Evolutionary conservation across 129 eudicot species (phyloP), one percentile per base, ranked within the genome.

Genomic region (Flaveria ramosissima): DNA sequence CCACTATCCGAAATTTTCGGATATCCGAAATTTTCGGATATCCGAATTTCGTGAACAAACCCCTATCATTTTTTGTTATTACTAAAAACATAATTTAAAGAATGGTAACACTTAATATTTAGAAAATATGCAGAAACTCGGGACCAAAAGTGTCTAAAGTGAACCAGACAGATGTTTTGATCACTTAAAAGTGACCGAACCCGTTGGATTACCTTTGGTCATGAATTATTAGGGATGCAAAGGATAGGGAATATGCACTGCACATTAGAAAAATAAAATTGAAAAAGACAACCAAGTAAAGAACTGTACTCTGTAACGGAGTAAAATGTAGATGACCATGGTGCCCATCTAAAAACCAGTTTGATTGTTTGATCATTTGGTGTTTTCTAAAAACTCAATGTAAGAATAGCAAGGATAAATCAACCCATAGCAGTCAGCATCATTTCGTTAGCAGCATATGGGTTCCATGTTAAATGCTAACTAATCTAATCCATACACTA

Each of bases 371-470:
- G 9, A 71, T 71, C 59, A 79, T 63, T 51, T 62, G 63, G 46
- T 51, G 72, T 63, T 64, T 51, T 41, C 68, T 63, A 63, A 64
- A 42, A 53, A 55, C 79, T 73, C 63, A 47, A 74, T 64, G 62
- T 50, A 74, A 80, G 75, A 74, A 73, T 66, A 80, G 57, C 36
- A 55, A n/a, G 26, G 69, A 73, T 73, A 73, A 80, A 73, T 80
- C 51, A 66, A 74, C 79, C 68, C n/a, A 32, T 69, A 9, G 73
- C 50, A 65, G 69, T 36, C 74, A 32, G 57, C 63, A 59, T 70
- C 76, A 47, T 59, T 47, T 70, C 50, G 50, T 30, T 21, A 59
- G 45, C 79, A 65, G 43, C 73, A 24, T 52, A 80, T 55, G 50
- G 45, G 62, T 66, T 39, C 16, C 21, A 72, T 26, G 73, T 71